These are phyloP conservation scores for Parmelia sp. DNA, from an alignment of 495 filamentous ascomycete species.

Conservation along the genomic window DNA sequence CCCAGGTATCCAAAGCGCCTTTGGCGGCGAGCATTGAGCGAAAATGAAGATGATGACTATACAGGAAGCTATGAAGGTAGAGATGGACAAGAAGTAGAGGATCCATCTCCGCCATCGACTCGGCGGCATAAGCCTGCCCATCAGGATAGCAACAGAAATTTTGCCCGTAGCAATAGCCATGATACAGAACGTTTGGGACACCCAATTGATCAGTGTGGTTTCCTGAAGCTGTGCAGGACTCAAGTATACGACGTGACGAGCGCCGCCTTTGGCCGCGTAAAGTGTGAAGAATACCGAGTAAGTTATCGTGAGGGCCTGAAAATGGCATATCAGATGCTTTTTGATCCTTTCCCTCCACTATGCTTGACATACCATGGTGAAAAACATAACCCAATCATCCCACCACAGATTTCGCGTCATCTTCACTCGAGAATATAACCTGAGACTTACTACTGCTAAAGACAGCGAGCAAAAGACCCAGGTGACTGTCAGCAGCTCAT, in stretches of 20 bases:
- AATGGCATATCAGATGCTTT: background rate
- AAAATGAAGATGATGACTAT: slow-evolving; percentile 5
- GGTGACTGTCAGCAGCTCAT: background rate
- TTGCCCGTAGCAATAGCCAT: slow-evolving; percentile 11
- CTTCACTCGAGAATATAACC: slow-evolving; percentile 3
- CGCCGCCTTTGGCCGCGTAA: slow-evolving; percentile 8
- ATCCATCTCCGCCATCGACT: slow-evolving; percentile 10
- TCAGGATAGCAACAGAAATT: slow-evolving; percentile 10
- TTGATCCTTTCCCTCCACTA: background rate
- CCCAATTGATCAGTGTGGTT: slow-evolving; percentile 6
- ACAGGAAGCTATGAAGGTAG: background rate
- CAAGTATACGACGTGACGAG: slow-evolving; percentile 4
- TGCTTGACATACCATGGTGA: slow-evolving; percentile 7
- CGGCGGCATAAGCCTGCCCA: slow-evolving; percentile 1
- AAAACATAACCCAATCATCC: slow-evolving; percentile 11
- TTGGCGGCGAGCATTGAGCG: slow-evolving; percentile 8
- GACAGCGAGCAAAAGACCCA: background rate
- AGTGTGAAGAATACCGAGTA: background rate
- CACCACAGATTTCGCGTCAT: slow-evolving; percentile 16
- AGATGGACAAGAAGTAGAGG: slow-evolving; percentile 7
- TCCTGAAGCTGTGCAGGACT: background rate
- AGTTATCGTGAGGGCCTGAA: slow-evolving; percentile 1
- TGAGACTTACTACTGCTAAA: background rate
- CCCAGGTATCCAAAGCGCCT: slow-evolving; percentile 3
- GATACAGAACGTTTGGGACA: slow-evolving; percentile 9